These are phyloP conservation scores for Metschnikowia baotianmanensis DNA, from an alignment of 805 yeast genomes.

Conservation along the genomic window DNA sequence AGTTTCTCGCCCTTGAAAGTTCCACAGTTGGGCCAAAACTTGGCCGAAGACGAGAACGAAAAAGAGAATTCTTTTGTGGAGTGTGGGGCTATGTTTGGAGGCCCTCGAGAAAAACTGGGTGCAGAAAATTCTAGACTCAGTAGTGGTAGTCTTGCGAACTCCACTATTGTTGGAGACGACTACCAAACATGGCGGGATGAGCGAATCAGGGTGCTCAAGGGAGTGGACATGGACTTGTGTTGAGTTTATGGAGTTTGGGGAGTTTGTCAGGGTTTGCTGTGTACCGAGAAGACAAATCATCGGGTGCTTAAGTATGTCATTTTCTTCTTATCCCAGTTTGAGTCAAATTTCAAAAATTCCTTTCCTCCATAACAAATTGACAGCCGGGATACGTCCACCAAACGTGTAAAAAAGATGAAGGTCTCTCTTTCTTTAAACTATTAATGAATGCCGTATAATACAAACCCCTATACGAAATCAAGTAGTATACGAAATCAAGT, in stretches of 20 bases:
- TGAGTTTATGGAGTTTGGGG: neutral
- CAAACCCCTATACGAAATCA: no score
- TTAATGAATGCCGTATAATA: no score
- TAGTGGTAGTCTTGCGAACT: conserved; percentile 30
- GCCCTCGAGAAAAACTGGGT: neutral
- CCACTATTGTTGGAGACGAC: conserved; percentile 41
- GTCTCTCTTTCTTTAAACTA: no score
- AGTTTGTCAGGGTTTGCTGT: neutral
- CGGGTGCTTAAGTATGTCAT: no score
- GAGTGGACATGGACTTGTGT: conserved; percentile 2
- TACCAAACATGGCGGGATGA: conserved; percentile 41
- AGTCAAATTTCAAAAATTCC: no score
- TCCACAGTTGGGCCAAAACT: neutral
- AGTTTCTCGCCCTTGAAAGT: conserved; percentile 1
- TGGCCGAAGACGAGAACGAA: conserved; percentile 7
- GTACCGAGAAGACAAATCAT: no score
- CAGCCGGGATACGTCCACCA: no score
- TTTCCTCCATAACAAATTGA: no score
- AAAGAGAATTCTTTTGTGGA: conserved; percentile 16
- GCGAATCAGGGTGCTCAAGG: conserved; percentile 24
- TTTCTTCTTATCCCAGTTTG: no score
- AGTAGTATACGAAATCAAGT: no score
- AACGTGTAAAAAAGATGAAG: no score
- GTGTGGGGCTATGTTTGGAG: neutral
- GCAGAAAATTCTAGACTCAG: conserved; percentile 15